phyloP scores from a whole-genome alignment of 805 yeast genomes.

The Komagataella phaffii region DNA sequence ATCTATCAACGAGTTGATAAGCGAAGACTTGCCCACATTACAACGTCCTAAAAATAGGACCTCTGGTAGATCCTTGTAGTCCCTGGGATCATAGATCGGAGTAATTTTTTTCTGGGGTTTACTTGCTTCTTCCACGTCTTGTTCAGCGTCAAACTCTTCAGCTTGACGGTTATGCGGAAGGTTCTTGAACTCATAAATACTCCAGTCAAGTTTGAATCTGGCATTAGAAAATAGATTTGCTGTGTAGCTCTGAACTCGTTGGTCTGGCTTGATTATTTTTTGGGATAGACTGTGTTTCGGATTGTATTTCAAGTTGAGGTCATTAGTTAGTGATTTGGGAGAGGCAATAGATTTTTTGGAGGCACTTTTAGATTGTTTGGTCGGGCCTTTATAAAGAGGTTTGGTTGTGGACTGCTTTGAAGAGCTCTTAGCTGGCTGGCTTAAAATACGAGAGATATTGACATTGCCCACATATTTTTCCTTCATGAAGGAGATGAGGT shows the following conservation, averaged over 20 bases:
- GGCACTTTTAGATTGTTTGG: too few species aligned
- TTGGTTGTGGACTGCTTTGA: neutral
- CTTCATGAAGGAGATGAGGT: neutral
- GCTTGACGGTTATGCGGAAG: neutral
- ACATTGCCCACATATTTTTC: neutral
- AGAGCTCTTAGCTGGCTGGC: neutral
- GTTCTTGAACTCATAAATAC: neutral
- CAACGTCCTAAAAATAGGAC: conserved; percentile 68
- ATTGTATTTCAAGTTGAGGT: neutral
- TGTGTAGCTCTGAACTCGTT: neutral
- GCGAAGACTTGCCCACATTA: conserved; percentile 77
- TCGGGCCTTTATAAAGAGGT: neutral
- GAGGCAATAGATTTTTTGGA: neutral
- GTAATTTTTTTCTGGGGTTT: neutral
- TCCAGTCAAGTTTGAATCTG: neutral
- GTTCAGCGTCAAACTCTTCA: neutral
- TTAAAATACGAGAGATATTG: neutral
- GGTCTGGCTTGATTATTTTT: neutral
- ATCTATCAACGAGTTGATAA: conserved; percentile 48
- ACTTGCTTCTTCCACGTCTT: neutral
- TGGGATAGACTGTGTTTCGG: neutral
- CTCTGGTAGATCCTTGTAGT: conserved; percentile 43
- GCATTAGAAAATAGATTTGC: neutral
- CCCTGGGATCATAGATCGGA: neutral
- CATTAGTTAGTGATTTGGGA: neutral